These are phyloP conservation scores for Tephrocybe sp. DNA, from an alignment of 768 basidiomycete species.

Conservation along the genomic window DNA sequence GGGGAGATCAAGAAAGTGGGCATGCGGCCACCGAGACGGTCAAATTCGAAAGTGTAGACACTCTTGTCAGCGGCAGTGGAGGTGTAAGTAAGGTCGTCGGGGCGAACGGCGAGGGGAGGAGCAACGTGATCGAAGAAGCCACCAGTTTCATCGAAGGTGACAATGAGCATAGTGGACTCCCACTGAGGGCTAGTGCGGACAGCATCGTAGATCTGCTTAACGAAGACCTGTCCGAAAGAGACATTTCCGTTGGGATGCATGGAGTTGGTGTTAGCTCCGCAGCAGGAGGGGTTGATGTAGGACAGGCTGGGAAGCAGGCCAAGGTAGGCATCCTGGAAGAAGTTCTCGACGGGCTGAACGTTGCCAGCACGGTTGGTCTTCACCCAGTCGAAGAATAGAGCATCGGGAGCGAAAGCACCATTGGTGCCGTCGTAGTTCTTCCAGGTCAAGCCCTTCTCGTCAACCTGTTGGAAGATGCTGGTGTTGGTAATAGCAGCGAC, in stretches of 20 bases:
- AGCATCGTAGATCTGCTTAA: constrained; percentile 30
- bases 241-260: constrained; percentile 25
- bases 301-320: constrained; percentile 25
- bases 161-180: constrained; percentile 25
- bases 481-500: constrained; percentile 13
- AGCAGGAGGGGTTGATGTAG: constrained; percentile 27
- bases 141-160: constrained; percentile 30
- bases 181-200: constrained; percentile 25
- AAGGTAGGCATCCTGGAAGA: constrained; percentile 24
- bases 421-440: constrained; percentile 25
- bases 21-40: constrained; percentile 27
- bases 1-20: constrained; percentile 24
- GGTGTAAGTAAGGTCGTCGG: constrained; percentile 25
- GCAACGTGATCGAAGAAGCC: constrained; percentile 32
- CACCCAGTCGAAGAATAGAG: constrained; percentile 22
- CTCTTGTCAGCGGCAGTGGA: constrained; percentile 21
- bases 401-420: constrained; percentile 17
- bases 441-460: constrained; percentile 22
- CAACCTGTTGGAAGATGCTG: constrained; percentile 26
- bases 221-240: constrained; percentile 23
- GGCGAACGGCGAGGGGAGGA: constrained; percentile 24
- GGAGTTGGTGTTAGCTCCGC: constrained; percentile 18
- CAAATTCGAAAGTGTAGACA: constrained; percentile 23
- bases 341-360: constrained; percentile 23
- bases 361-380: constrained; percentile 15